Percentiles rank a stretch among this genome's conserved stretches.
Conservation (phyloP, 352 stramenopile species). For the Pythium oligandrum region DNA sequence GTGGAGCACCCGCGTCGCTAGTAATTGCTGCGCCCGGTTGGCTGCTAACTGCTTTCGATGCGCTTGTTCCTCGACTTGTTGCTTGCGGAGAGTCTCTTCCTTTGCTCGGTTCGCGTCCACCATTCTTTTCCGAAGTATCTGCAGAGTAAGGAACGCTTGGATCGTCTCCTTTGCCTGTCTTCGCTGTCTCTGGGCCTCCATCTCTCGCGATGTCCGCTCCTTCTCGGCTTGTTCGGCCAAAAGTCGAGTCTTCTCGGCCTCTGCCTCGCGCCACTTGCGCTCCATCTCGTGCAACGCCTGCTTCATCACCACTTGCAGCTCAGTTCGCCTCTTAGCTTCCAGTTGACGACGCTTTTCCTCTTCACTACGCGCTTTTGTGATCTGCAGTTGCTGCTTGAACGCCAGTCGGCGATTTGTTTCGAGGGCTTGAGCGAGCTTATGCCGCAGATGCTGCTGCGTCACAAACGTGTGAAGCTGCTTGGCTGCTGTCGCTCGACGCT, state of each 20-base stretch:
- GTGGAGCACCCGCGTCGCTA: too few species aligned
- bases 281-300: constrained; percentile 32
- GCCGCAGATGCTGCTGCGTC: constrained; percentile 34
- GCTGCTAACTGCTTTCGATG: too few species aligned
- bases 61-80: too few species aligned
- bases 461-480: constrained; percentile 40
- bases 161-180: background rate
- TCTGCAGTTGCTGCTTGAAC: constrained; percentile 40
- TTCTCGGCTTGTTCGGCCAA: background rate
- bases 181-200: background rate
- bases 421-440: constrained; percentile 25
- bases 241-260: background rate
- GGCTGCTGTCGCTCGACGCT: constrained; percentile 19
- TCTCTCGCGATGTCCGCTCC: background rate
- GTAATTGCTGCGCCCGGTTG: too few species aligned
- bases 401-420: constrained; percentile 29
- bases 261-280: constrained; percentile 25
- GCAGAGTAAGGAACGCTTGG: background rate
- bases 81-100: too few species aligned
- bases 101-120: background rate
- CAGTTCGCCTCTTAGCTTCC: constrained; percentile 26
- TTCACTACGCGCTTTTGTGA: constrained; percentile 40
- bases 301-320: constrained; percentile 32
- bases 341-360: constrained; percentile 31
- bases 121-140: background rate